Evolutionary conservation across 768 basidiomycete species (phyloP), one percentile per base, ranked within the genome.

Genomic region (Phlebiopsis flavidoalba): DNA sequence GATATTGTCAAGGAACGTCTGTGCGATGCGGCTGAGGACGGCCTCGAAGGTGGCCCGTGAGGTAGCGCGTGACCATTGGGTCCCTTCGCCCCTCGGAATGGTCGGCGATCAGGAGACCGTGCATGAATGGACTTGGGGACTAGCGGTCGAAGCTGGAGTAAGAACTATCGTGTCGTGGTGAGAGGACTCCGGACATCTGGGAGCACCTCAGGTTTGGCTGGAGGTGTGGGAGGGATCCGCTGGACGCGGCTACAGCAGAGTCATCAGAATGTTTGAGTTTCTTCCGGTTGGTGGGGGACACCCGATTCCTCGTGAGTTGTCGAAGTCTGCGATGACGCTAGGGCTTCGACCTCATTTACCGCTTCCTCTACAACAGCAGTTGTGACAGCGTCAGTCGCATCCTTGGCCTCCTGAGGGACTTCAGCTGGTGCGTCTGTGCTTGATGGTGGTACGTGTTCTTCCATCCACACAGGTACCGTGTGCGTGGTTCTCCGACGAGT

Each of bases 1-100:
- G 73, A 72, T 12, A 76, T 68, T 2, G 63, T 77, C 19, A 77
- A 63, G 3, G 75, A 75, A 26, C 76, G 74, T 59, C 73, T 66
- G 56, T 77, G 76, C 0, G 62, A 61, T 15, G 65, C 59, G 3
- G 65, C 58, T 1, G 66, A 67, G 0, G 70, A 62, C 1, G 66
- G 60, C 35, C 68, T 61, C 19, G 71, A 70, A 5, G 66, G 53
- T 17, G 66, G 58, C 22, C 64, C 57, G 0, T 65, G 64, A 19
- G 57, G 24, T 21, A n/a, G 31, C 8, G 54, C 21, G 43, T 64
- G 65, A 12, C 66, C 65, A 55, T 66, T 67, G 3, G 64, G n/a
- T n/a, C n/a, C 17, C 56, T 66, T 19, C 59, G 67, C 15, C 61
- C 62, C 19, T 57, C 59, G 0, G 66, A 61, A 1, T 36, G 60